Conservation (phyloP, 768 basidiomycete genomes). For the Omphalotus guepiniiformis region DNA sequence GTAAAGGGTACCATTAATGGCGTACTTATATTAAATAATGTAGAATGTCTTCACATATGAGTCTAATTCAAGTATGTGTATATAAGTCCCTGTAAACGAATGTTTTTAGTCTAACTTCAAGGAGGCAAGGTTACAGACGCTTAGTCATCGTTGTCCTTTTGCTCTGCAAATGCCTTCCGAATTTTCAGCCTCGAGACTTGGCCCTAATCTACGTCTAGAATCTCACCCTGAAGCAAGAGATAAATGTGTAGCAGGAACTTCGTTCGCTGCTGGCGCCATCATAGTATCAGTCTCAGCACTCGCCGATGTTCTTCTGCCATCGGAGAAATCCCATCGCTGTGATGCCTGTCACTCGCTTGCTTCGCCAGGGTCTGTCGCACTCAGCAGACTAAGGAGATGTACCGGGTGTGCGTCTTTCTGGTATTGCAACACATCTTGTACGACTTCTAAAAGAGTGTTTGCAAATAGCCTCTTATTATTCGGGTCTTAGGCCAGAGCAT, state of each 20-base stretch:
- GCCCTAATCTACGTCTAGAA: constrained; percentile 28
- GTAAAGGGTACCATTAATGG: not conserved
- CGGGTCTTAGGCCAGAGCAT: constrained; percentile 52
- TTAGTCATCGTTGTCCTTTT: not conserved
- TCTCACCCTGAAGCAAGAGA: constrained; percentile 46
- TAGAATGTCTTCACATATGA: not conserved
- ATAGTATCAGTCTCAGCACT: constrained; percentile 46
- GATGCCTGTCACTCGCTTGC: constrained; percentile 53
- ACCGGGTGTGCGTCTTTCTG: constrained; percentile 65
- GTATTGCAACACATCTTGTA: constrained; percentile 70
- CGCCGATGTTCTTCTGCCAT: constrained; percentile 43
- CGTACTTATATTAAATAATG: not conserved
- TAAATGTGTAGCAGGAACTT: constrained; percentile 40
- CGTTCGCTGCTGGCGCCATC: constrained; percentile 40
- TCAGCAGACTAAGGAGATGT: constrained; percentile 61
- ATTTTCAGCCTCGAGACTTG: not conserved
- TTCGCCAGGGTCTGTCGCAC: constrained; percentile 18
- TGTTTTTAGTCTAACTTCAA: not conserved
- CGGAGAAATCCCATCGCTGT: constrained; percentile 62
- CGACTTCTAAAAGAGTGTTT: constrained; percentile 23
- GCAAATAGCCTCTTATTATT: constrained; percentile 4
- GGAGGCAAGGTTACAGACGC: not conserved
- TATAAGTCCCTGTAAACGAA: too few species aligned
- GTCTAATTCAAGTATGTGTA: not conserved
- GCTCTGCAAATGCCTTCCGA: constrained; percentile 3